A percentile compares a stretch with the other conserved stretches of the same genome.
These are phyloP conservation scores for Fusarium scirpi DNA, from an alignment of 2,329 filamentous ascomycete genomes.

Conservation along the genomic window DNA sequence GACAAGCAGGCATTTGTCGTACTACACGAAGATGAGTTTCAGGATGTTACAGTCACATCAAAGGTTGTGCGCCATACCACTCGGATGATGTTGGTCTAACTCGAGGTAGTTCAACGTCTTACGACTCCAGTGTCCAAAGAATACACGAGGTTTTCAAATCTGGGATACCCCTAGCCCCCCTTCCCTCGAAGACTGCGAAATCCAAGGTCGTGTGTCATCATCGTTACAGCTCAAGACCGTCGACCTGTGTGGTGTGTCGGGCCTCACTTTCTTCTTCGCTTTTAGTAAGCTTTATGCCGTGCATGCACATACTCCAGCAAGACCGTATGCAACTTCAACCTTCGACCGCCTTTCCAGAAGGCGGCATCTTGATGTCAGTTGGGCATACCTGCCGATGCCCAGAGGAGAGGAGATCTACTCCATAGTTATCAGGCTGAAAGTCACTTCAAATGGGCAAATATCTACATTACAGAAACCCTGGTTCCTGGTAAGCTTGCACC, in stretches of 20 bases:
- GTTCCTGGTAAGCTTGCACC: neutral
- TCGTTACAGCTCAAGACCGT: constrained; percentile 18
- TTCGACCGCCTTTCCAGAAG: neutral
- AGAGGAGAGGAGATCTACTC: constrained; percentile 7
- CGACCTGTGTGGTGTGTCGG: constrained; percentile 8
- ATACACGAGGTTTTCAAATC: constrained; percentile 5
- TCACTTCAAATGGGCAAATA: neutral
- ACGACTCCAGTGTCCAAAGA: neutral
- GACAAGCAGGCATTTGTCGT: constrained; percentile 10
- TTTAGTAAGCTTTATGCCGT: constrained; percentile 24
- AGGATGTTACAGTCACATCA: neutral
- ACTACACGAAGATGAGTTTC: neutral
- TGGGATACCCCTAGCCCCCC: constrained; percentile 26
- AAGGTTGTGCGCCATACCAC: neutral
- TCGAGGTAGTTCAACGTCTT: constrained; percentile 6
- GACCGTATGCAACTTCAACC: neutral
- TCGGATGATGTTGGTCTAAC: neutral
- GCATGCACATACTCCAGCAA: constrained; percentile 7
- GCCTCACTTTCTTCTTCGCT: constrained; percentile 26
- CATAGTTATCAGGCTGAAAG: neutral
- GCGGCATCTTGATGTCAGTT: neutral
- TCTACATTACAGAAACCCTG: constrained; percentile 14
- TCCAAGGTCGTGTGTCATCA: constrained; percentile 14
- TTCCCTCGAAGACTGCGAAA: constrained; percentile 1
- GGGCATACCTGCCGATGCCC: constrained; percentile 12